A percentile compares a stretch with the other conserved stretches of the same genome.
Conservation (phyloP, 177 flowering plant genomes). For the Vitis hybrid region DNA sequence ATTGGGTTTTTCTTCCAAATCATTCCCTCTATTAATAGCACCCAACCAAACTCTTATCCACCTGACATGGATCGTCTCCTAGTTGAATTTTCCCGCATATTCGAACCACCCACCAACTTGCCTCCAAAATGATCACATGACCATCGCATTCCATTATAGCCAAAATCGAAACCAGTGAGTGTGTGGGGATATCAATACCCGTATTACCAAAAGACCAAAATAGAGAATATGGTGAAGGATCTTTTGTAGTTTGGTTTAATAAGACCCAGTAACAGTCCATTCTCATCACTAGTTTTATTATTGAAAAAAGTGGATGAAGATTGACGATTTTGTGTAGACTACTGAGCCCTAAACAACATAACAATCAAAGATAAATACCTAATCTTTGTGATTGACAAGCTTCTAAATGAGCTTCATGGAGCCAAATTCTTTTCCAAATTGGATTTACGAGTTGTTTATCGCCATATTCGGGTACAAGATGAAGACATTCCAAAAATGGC, state of each 20-base stretch:
- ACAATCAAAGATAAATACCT: background rate
- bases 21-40: too few species aligned
- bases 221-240: constrained; percentile 1
- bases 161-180: background rate
- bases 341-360: background rate
- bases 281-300: background rate
- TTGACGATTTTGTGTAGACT: background rate
- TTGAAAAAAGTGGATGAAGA: background rate
- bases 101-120: background rate
- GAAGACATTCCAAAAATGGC: background rate
- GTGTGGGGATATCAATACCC: constrained; percentile 9
- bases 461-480: background rate
- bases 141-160: constrained; percentile 2
- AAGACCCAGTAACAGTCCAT: background rate
- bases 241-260: background rate
- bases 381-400: background rate
- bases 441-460: background rate
- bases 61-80: background rate
- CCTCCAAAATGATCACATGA: constrained; percentile 12
- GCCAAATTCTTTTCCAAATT: background rate
- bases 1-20: constrained; percentile 4
- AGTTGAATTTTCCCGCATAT: background rate
- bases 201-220: constrained; percentile 6
- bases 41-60: background rate
- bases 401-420: background rate